Percentiles rank a stretch among this genome's conserved stretches.
Evolutionary conservation across 2,329 filamentous ascomycete species (phyloP).

Genomic region (Ascomycota sp.): DNA sequence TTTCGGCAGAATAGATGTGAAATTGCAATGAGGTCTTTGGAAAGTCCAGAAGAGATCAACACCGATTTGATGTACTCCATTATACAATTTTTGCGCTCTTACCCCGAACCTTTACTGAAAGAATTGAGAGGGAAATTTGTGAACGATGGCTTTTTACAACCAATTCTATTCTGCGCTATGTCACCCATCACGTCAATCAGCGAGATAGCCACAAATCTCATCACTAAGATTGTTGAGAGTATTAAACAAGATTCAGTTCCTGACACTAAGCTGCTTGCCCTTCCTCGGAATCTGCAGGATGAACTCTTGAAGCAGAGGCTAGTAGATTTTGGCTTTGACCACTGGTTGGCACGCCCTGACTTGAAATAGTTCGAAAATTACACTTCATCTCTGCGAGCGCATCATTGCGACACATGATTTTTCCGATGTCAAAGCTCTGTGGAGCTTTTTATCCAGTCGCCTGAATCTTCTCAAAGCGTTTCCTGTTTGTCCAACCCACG

Average conservation of each 20-base stretch:
- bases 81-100: slow-evolving; percentile 32
- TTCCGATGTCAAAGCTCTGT: slow-evolving; percentile 23
- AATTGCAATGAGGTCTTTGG: slow-evolving; percentile 1
- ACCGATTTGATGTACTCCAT: not conserved
- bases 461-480: slow-evolving; percentile 28
- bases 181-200: slow-evolving; percentile 28
- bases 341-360: not conserved
- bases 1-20: not conserved
- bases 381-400: slow-evolving; percentile 27
- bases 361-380: slow-evolving; percentile 10
- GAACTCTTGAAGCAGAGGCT: slow-evolving; percentile 32
- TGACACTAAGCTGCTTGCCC: slow-evolving; percentile 7
- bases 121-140: slow-evolving; percentile 9
- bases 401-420: slow-evolving; percentile 20
- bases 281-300: slow-evolving; percentile 9
- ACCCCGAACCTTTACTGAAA: slow-evolving; percentile 14
- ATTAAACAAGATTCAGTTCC: slow-evolving; percentile 9
- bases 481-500: slow-evolving; percentile 15
- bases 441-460: slow-evolving; percentile 33
- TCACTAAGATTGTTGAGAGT: slow-evolving; percentile 21
- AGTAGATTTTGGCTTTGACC: slow-evolving; percentile 3
- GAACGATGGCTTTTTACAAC: slow-evolving; percentile 18
- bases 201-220: slow-evolving; percentile 23
- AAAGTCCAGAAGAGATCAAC: not conserved
- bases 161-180: slow-evolving; percentile 30